Percentiles rank a stretch among this genome's conserved stretches.
These are phyloP conservation scores for Chlamydomonas asymmetrica DNA, from an alignment of 139 green algal genomes.

Conservation along the genomic window DNA sequence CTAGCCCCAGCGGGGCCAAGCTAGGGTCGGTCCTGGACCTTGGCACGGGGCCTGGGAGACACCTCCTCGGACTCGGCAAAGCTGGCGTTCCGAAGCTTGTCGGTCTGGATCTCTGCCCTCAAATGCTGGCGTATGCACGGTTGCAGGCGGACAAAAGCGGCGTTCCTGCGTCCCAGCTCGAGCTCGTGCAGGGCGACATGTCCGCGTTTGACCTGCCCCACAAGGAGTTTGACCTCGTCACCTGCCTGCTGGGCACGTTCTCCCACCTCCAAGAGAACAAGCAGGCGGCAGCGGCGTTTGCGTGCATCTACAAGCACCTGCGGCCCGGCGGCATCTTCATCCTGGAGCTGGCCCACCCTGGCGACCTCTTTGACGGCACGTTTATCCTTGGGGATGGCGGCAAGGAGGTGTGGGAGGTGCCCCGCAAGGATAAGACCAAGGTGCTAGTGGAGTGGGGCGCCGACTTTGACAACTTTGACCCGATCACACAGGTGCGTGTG, in stretches of 20 bases:
- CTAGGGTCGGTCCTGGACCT: constrained; percentile 44
- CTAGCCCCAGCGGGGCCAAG: neutral
- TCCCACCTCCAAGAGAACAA: constrained; percentile 44
- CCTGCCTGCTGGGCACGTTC: constrained; percentile 55
- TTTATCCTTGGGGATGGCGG: constrained; percentile 40
- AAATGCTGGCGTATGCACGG: constrained; percentile 44
- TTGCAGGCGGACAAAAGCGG: constrained; percentile 4
- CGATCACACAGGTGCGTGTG: constrained; percentile 48
- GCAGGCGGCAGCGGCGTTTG: constrained; percentile 25
- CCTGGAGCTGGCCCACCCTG: constrained; percentile 47
- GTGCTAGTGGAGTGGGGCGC: constrained; percentile 65
- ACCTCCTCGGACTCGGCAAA: constrained; percentile 41
- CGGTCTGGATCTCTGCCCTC: constrained; percentile 32
- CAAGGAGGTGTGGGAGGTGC: constrained; percentile 59
- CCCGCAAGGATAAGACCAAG: constrained; percentile 29
- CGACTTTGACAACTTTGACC: constrained; percentile 61
- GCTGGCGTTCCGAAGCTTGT: constrained; percentile 21
- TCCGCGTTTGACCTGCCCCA: constrained; percentile 18
- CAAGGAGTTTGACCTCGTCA: constrained; percentile 34
- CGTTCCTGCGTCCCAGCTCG: constrained; percentile 1
- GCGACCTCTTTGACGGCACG: constrained; percentile 51
- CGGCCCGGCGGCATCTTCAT: constrained; percentile 39
- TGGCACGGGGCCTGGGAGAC: constrained; percentile 45
- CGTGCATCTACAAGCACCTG: constrained; percentile 15
- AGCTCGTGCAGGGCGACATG: constrained; percentile 47